Conservation (phyloP, 352 stramenopile genomes). For the Phytopythium aichiense region DNA sequence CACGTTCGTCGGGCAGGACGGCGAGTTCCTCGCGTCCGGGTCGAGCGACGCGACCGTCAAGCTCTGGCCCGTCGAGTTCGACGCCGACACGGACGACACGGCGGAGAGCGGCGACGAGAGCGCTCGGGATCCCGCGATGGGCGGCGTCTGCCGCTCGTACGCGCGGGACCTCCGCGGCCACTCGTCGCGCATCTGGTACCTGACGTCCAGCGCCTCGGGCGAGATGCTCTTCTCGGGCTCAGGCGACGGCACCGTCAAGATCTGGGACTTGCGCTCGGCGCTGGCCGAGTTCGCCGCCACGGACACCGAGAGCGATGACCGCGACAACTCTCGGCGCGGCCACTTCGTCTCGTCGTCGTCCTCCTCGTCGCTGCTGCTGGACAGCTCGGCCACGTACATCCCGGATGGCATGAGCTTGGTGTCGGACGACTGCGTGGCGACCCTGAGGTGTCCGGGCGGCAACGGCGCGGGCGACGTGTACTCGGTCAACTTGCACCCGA, state of each 20-base stretch:
- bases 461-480: slow-evolving; percentile 69
- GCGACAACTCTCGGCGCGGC: slow-evolving; percentile 28
- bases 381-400: slow-evolving; percentile 15
- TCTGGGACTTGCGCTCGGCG: slow-evolving; percentile 77
- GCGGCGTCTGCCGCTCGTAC: slow-evolving; percentile 49
- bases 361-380: slow-evolving; percentile 11
- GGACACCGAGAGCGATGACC: slow-evolving; percentile 32
- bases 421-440: slow-evolving; percentile 49
- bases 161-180: slow-evolving; percentile 67
- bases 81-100: background rate
- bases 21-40: slow-evolving; percentile 76
- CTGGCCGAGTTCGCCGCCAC: slow-evolving; percentile 33
- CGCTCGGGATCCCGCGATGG: slow-evolving; percentile 19
- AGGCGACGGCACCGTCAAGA: slow-evolving; percentile 80
- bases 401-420: slow-evolving; percentile 33
- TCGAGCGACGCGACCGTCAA: slow-evolving; percentile 87
- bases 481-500: slow-evolving; percentile 81
- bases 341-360: slow-evolving; percentile 26
- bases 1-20: slow-evolving; percentile 81
- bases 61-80: slow-evolving; percentile 78
- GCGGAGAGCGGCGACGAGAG: slow-evolving; percentile 9
- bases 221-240: slow-evolving; percentile 75
- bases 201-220: slow-evolving; percentile 55
- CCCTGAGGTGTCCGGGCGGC: slow-evolving; percentile 33
- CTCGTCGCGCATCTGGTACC: slow-evolving; percentile 83